phyloP scores from a whole-genome alignment of 1,284 basidiomycete genomes.

The Irpex sp. region DNA sequence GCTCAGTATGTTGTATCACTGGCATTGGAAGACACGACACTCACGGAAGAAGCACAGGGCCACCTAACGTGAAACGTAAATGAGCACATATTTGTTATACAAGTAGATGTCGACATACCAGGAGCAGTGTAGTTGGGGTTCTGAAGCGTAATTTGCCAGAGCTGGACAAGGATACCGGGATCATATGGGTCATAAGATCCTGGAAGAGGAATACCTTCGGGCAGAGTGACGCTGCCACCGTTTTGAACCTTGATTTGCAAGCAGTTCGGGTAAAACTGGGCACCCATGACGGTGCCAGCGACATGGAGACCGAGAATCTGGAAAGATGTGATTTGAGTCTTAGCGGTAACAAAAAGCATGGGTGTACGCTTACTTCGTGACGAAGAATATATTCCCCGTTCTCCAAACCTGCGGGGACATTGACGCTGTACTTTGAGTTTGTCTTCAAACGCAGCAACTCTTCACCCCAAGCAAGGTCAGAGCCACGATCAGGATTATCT shows the following conservation, averaged over 20 bases:
- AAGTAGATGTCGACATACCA: conserved; percentile 1
- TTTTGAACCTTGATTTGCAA: conserved; percentile 16
- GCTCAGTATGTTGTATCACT: neutral
- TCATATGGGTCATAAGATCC: conserved; percentile 19
- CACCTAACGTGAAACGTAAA: conserved; percentile 1
- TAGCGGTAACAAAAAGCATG: neutral
- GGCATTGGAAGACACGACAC: neutral
- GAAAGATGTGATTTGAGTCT: neutral
- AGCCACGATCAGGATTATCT: conserved; percentile 15
- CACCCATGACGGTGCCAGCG: conserved; percentile 14
- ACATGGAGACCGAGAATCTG: conserved; percentile 17
- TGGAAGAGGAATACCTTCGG: conserved; percentile 16
- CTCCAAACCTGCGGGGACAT: conserved; percentile 13
- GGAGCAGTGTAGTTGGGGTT: conserved; percentile 15
- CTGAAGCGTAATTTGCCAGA: conserved; percentile 13
- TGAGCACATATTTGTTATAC: neutral
- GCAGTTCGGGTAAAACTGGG: conserved; percentile 20
- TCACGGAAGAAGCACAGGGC: conserved; percentile 12
- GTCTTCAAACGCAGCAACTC: conserved; percentile 13
- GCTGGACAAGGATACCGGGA: conserved; percentile 17
- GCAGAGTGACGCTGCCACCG: conserved; percentile 13
- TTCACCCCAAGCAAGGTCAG: conserved; percentile 15
- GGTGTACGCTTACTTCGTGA: conserved; percentile 12
- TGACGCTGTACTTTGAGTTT: conserved; percentile 13
- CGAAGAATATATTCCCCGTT: conserved; percentile 16